Evolutionary conservation across 2,329 filamentous ascomycete species (phyloP).

Genomic region (Nectriaceae sp.): DNA sequence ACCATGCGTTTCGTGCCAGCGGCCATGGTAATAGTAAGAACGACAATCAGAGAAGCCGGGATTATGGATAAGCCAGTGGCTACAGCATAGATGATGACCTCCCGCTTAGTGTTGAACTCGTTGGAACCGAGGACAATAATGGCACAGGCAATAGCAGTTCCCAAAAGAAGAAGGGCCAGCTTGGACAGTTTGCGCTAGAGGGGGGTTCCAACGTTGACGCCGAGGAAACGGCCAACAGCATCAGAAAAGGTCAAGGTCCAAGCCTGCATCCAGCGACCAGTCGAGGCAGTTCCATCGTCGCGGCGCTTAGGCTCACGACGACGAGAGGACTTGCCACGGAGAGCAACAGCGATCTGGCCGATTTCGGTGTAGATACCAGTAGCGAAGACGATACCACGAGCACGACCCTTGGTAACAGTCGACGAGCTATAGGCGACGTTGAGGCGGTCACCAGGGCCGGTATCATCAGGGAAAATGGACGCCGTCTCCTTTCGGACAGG

Average conservation of each 20-base stretch:
- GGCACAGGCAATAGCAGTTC: constrained; percentile 48
- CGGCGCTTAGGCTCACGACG: constrained; percentile 44
- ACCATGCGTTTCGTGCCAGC: constrained; percentile 42
- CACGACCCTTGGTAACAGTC: constrained; percentile 59
- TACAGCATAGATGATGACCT: constrained; percentile 43
- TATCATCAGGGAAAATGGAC: constrained; percentile 30
- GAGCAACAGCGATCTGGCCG: constrained; percentile 55
- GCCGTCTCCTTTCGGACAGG: constrained; percentile 54
- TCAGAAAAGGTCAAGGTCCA: constrained; percentile 39
- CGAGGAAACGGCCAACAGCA: constrained; percentile 48
- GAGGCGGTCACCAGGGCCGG: constrained; percentile 51
- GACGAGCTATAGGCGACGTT: constrained; percentile 62
- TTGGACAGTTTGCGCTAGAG: constrained; percentile 68
- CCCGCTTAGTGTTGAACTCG: constrained; percentile 34
- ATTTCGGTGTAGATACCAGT: constrained; percentile 64
- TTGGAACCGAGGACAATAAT: constrained; percentile 42
- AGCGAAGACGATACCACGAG: constrained; percentile 58
- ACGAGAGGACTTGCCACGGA: constrained; percentile 45
- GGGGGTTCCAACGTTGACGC: constrained; percentile 60
- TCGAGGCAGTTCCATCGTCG: constrained; percentile 42
- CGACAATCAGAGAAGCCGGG: constrained; percentile 45
- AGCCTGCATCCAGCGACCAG: constrained; percentile 36
- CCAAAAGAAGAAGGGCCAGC: constrained; percentile 61
- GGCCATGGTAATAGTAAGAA: constrained; percentile 58
- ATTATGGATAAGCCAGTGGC: constrained; percentile 46